A percentile compares a stretch with the other conserved stretches of the same genome.
These are phyloP conservation scores for Scutellaria barbata DNA, from an alignment of 257 asterid genomes.

Conservation along the genomic window DNA sequence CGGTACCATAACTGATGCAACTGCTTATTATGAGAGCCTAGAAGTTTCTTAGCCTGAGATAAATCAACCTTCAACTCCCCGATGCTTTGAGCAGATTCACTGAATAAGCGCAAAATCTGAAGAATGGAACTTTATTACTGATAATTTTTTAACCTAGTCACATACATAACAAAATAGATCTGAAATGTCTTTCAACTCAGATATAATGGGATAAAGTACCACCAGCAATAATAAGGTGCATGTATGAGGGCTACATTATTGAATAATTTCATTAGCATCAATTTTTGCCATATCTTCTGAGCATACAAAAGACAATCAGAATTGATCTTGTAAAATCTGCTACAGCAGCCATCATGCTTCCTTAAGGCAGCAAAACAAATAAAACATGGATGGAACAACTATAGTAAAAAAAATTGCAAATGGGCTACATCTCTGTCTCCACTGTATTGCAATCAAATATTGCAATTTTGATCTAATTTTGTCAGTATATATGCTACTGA, in stretches of 20 bases:
- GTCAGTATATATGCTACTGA: background rate
- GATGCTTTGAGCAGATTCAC: conserved; percentile 93
- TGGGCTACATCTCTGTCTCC: conserved; percentile 1
- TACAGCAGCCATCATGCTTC: background rate
- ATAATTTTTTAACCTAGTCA: conserved; percentile 11
- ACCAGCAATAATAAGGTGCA: conserved; percentile 8
- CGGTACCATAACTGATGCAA: conserved; percentile 98
- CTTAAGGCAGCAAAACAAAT: background rate
- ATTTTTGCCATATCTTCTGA: background rate
- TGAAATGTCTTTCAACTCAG: conserved; percentile 27
- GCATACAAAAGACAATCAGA: background rate
- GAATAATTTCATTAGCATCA: conserved; percentile 2
- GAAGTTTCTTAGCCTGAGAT: conserved; percentile 82
- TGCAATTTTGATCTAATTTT: conserved; percentile 26
- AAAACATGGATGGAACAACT: conserved; percentile 19
- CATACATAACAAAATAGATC: conserved; percentile 24
- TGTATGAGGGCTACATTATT: background rate
- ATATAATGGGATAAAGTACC: conserved; percentile 9
- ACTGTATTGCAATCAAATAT: background rate
- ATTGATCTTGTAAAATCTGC: background rate
- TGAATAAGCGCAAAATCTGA: conserved; percentile 94
- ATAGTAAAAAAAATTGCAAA: conserved; percentile 7
- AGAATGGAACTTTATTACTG: conserved; percentile 30
- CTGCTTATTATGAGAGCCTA: conserved; percentile 94
- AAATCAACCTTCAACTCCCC: conserved; percentile 81